Base-by-base conservation (phyloP, 306 rosid genomes). In the Cicer bijugum region DNA sequence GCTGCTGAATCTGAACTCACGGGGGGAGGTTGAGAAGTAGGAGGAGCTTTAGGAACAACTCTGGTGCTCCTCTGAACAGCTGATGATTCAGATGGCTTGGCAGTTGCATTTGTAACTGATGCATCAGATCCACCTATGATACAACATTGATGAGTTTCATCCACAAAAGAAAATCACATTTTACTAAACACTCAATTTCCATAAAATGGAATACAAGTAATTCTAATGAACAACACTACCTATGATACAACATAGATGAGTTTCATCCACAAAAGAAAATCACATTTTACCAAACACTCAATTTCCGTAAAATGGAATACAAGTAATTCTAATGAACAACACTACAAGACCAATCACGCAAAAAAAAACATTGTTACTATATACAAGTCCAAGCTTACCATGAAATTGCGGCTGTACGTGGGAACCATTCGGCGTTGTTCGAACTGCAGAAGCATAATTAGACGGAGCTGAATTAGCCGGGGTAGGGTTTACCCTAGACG, bases 31-130 rank as follows among this genome's bases (percentile, higher is more conserved):
- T 90, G 96, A 78, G 95, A 81, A 71, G 86, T 80, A 65, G 97
- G 96, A 3, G 35, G 35, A 84, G 86, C 90, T 76, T 88, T 91
- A 0, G 96, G 96, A 89, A 91, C 91, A 78, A 77, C 70, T 75
- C 91, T 67, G 61, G 80, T 45, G 81, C 85, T 86, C 86, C 85
- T 94, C 76, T 83, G 98, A 44, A 88, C 28, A 70, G 83, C 74
- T 38, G 85, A 69, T 9, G 79, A 47, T 63, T 89, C 97, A 35
- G 85, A 20, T 43, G 88, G 74, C 86, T 83, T 85, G 88, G 81
- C 73, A 81, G 75, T 84, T 78, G 96, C 64, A 75, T 39, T 75
- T 56, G 88, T 11, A 74, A 83, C 80, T 0, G 78, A 76, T 11
- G 81, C 75, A 81, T 84, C 82, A 45, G 88, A 50, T 43, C 62